Evolutionary conservation across 306 rosid genomes (phyloP), one percentile per base, ranked within the genome.

Genomic region (Castanea sativa): DNA sequence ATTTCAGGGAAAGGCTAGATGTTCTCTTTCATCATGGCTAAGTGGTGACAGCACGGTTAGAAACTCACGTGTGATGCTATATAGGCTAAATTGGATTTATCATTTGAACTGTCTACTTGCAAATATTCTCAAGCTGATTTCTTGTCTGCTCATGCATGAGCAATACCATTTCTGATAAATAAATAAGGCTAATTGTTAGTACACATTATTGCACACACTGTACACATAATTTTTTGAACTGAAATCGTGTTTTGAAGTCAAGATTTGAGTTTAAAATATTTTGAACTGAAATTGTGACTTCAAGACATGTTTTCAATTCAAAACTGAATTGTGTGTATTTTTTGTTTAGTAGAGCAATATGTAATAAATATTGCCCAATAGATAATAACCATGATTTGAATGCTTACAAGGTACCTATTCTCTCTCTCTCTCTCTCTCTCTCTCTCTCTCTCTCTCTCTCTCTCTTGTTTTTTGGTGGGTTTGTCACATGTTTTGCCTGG

Each of bases 1-100:
- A 65, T 65, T 71, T 76, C 27, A 43, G 82, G 82, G 73, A 82
- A 76, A 6, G 2, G 57, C 35, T 78, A 35, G 76, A 5, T 67
- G 32, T 68, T 67, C 73, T 74, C 79, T 75, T 79, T 29, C 41
- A 16, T 2, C 41, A 15, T 21, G 10, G 72, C 38, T 67, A 45
- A 35, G 51, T 12, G 10, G 15, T 35, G 29, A 25, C 18, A 8
- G 15, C 27, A 9, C 11, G 52, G 52, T 67, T 38, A 35, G 51
- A 38, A 52, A 67, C 10, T 67, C 16, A 3, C 10, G 33, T 16
- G 70, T 12, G 71, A 64, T 64, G 21, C 45, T 67, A 35, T 51
- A 65, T 67, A 19, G 52, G 72, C 33, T 35, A 25, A 18, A 30
- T 32, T 67, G 49, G 71, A 35, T 29, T 15, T 15, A 19, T 33